Base-by-base conservation (phyloP, 495 filamentous ascomycete species). In the Penicillium waksmanii region DNA sequence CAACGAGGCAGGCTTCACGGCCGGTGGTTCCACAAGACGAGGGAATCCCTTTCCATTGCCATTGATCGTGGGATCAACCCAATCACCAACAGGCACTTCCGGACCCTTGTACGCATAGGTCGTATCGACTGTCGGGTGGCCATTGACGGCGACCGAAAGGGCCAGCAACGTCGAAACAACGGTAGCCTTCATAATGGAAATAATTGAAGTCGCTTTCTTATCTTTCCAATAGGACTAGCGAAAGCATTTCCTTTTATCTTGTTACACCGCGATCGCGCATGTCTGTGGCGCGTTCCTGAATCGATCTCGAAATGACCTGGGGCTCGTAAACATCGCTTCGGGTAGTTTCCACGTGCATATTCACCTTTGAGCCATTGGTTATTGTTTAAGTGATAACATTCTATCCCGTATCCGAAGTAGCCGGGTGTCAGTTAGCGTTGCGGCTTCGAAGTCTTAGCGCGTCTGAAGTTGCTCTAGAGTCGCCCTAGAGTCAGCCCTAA, bases 11-110 rank as follows among this genome's bases (percentile, higher is more conserved):
- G 81, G 81, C 62, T 73, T 76, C 21, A 84, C 80, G 18, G 81
- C 81, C n/a, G 84, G 80, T 21, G 82, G 72, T 63, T 87, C 84
- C 34, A 80, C 73, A 8, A 83, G 69, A 60, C 80, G 79, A 17
- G 75, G 72, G 56, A 79, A 83, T 3, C 80, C 80, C 58, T 82
- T 81, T 33, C 79, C 80, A 61, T 82, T 82, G 57, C 80, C 78
- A 66, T 81, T 82, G 69, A 79, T 58, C 27, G 73, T 78, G 11
- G 67, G 71, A 61, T 83, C 71, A 35, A 82, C 76, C 79, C 79
- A 83, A 54, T 83, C 80, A 55, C 74, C 80, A 11, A 82, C 63
- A 13, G 80, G 80, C 3, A 82, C 70, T 0, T 66, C 74, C 6
- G 80, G 80, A 5, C 80, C 80, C 4, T 64, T 80, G 63, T 83